A percentile compares a stretch with the other conserved stretches of the same genome.
These are phyloP conservation scores for Desmodesmus armatus DNA, from an alignment of 139 green algal genomes.

Conservation along the genomic window DNA sequence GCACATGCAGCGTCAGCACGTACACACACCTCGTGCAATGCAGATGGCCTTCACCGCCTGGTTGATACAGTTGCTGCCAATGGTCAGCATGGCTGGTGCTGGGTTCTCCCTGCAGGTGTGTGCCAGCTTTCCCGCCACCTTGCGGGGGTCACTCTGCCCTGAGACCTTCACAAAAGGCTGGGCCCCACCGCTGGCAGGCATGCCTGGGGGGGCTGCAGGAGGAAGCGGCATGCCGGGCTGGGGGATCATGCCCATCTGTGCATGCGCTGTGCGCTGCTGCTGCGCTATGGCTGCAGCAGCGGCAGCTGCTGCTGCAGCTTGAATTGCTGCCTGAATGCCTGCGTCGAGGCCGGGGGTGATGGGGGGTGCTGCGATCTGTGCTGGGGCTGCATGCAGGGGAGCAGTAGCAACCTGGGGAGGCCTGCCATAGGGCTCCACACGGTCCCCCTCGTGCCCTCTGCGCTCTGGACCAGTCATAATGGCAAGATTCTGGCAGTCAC, in stretches of 20 bases:
- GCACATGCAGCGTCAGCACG: too few species aligned
- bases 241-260: neutral
- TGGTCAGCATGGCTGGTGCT: conserved; percentile 68
- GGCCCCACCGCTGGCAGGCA: too few species aligned
- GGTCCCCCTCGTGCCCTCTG: too few species aligned
- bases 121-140: conserved; percentile 62
- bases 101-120: conserved; percentile 57
- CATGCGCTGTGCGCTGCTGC: conserved; percentile 3
- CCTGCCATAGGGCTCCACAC: too few species aligned
- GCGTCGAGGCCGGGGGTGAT: neutral
- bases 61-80: conserved; percentile 68
- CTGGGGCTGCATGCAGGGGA: too few species aligned
- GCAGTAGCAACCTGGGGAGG: too few species aligned
- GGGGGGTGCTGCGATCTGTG: too few species aligned
- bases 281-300: conserved; percentile 2
- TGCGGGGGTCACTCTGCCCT: conserved; percentile 39
- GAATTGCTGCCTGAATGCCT: conserved; percentile 26
- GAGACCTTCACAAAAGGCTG: conserved; percentile 54
- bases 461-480: too few species aligned
- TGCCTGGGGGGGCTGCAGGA: conserved; percentile 10
- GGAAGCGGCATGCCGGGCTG: neutral
- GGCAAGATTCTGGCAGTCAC: too few species aligned
- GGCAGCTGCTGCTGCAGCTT: conserved; percentile 8
- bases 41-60: conserved; percentile 70
- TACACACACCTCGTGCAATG: conserved; percentile 45